phyloP scores from a whole-genome alignment of 1,284 basidiomycete genomes.

The Somion occarium region DNA sequence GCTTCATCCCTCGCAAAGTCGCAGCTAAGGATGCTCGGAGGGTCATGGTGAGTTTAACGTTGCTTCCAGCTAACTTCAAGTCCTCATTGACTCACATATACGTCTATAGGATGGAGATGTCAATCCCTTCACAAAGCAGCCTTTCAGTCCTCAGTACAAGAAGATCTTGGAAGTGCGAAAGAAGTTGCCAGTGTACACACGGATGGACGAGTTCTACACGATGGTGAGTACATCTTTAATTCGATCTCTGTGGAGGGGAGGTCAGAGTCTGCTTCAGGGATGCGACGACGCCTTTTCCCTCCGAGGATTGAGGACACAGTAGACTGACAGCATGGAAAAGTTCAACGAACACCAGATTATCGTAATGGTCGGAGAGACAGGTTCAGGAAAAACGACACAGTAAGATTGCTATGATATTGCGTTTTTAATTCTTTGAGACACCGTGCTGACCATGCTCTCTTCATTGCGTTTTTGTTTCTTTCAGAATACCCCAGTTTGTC shows the following conservation, averaged over 20 bases:
- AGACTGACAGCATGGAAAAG: constrained; percentile 31
- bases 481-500: constrained; percentile 89
- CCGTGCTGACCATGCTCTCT: background rate
- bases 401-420: constrained; percentile 37
- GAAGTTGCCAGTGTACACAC: constrained; percentile 87
- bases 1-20: constrained; percentile 56
- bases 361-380: constrained; percentile 97
- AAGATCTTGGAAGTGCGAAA: constrained; percentile 84
- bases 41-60: constrained; percentile 37
- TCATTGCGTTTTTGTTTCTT: too few species aligned
- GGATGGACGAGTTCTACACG: constrained; percentile 90
- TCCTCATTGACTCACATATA: background rate
- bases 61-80: background rate
- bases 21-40: constrained; percentile 27
- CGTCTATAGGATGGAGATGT: constrained; percentile 69
- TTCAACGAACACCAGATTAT: constrained; percentile 88
- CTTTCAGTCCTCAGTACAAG: constrained; percentile 78
- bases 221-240: constrained; percentile 83
- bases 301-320: background rate
- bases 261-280: constrained; percentile 25
- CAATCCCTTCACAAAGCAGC: constrained; percentile 86
- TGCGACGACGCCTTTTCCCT: constrained; percentile 1
- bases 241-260: constrained; percentile 49
- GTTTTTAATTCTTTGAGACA: background rate
- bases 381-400: constrained; percentile 98